Conservation (phyloP, 768 basidiomycete species). For the Phylloporus arenicola region DNA sequence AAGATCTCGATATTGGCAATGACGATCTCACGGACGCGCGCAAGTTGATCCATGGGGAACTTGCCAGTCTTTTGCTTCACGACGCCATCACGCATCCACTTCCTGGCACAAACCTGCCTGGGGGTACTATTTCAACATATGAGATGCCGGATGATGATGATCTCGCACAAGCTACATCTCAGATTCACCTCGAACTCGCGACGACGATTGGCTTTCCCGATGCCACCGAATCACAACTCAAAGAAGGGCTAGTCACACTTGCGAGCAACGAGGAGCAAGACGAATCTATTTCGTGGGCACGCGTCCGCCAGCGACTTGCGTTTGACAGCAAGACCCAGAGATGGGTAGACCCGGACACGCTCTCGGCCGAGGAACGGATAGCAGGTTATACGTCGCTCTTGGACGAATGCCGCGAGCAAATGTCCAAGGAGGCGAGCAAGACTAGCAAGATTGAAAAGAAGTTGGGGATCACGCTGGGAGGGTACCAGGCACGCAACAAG, state of each 20-base stretch:
- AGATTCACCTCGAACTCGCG: conserved; percentile 79
- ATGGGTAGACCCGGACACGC: conserved; percentile 63
- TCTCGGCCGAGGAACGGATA: conserved; percentile 56
- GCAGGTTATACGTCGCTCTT: conserved; percentile 61
- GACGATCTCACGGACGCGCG: conserved; percentile 47
- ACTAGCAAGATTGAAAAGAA: conserved; percentile 89
- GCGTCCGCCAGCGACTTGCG: conserved; percentile 52
- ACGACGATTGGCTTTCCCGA: conserved; percentile 77
- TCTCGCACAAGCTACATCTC: conserved; percentile 60
- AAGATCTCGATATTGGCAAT: conserved; percentile 50
- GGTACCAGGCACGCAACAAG: conserved; percentile 75
- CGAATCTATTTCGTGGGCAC: conserved; percentile 67
- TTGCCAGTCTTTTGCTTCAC: conserved; percentile 75
- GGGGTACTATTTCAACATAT: conserved; percentile 64
- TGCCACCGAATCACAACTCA: conserved; percentile 73
- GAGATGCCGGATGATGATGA: conserved; percentile 72
- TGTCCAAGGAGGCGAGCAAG: conserved; percentile 77
- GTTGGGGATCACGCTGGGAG: conserved; percentile 80
- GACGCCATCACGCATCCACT: conserved; percentile 85
- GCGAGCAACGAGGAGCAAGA: conserved; percentile 58
- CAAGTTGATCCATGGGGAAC: conserved; percentile 68
- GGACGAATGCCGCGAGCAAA: conserved; percentile 56
- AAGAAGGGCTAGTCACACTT: conserved; percentile 64
- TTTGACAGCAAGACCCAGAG: conserved; percentile 50
- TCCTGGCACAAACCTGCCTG: conserved; percentile 78